phyloP scores from a whole-genome alignment of 257 asterid genomes.

The Hygrophila difformis region DNA sequence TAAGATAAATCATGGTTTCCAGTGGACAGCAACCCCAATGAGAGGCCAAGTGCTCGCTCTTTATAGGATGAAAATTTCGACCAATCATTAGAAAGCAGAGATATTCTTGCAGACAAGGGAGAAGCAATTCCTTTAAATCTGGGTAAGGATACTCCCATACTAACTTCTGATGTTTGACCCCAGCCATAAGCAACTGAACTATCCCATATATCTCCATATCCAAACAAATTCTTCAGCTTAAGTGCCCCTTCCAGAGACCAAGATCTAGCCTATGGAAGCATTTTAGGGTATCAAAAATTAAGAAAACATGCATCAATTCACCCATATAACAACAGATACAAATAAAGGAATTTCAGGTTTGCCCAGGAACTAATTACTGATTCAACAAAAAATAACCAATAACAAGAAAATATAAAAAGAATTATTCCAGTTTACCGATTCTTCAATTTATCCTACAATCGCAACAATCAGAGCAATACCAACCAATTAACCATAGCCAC shows the following conservation, averaged over 20 bases:
- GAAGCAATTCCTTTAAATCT: conserved; percentile 51
- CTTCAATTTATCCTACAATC: background rate
- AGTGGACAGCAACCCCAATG: conserved; percentile 59
- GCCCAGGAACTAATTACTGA: background rate
- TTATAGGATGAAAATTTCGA: conserved; percentile 81
- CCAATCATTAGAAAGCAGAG: conserved; percentile 90
- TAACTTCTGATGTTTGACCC: conserved; percentile 69
- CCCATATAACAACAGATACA: conserved; percentile 4
- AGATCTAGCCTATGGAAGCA: conserved; percentile 66
- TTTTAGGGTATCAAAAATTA: conserved; percentile 19
- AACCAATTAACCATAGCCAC: too few relatives aligned
- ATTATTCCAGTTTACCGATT: background rate
- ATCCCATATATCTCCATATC: conserved; percentile 96
- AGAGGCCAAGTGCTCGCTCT: conserved; percentile 70
- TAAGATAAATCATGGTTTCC: conserved; percentile 70
- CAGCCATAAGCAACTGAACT: conserved; percentile 80
- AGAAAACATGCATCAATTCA: conserved; percentile 2
- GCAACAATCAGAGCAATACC: background rate
- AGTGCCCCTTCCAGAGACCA: conserved; percentile 71
- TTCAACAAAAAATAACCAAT: background rate
- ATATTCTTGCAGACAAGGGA: conserved; percentile 69
- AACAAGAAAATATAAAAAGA: background rate
- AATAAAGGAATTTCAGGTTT: background rate
- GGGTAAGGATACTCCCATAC: conserved; percentile 76
- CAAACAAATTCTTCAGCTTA: conserved; percentile 73